Evolutionary conservation across 2,329 filamentous ascomycete species (phyloP).

Genomic region (Huntiella decipiens): DNA sequence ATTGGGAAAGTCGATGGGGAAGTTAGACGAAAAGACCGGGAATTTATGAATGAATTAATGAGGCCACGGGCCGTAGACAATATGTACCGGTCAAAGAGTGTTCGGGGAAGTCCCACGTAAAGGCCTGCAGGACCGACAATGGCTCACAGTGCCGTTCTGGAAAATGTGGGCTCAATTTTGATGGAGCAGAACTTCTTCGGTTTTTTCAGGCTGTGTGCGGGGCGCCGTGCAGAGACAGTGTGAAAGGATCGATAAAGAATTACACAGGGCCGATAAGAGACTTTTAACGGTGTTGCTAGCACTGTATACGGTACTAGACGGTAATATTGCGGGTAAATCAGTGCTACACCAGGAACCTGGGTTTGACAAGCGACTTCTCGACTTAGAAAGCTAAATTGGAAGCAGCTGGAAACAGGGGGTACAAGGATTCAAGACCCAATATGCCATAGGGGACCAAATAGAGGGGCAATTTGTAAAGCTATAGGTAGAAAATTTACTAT

Average conservation of each 20-base stretch:
- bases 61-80: background rate
- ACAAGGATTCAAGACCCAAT: background rate
- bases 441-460: background rate
- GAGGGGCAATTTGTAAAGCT: constrained; percentile 5
- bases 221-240: constrained; percentile 6
- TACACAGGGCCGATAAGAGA: background rate
- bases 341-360: background rate
- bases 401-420: constrained; percentile 7
- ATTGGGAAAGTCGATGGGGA: background rate
- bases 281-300: constrained; percentile 1
- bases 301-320: background rate
- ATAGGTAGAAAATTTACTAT: constrained; percentile 10
- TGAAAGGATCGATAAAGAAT: background rate
- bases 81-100: background rate
- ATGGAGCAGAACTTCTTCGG: constrained; percentile 1
- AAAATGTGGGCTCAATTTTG: constrained; percentile 11
- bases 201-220: constrained; percentile 11
- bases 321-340: constrained; percentile 9
- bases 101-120: background rate
- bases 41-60: background rate
- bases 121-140: background rate
- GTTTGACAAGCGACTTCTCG: background rate
- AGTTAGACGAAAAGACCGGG: background rate
- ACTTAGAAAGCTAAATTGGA: background rate
- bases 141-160: background rate